phyloP scores from a whole-genome alignment of 208 protist genomes.

The Acanthamoeba royreba region DNA sequence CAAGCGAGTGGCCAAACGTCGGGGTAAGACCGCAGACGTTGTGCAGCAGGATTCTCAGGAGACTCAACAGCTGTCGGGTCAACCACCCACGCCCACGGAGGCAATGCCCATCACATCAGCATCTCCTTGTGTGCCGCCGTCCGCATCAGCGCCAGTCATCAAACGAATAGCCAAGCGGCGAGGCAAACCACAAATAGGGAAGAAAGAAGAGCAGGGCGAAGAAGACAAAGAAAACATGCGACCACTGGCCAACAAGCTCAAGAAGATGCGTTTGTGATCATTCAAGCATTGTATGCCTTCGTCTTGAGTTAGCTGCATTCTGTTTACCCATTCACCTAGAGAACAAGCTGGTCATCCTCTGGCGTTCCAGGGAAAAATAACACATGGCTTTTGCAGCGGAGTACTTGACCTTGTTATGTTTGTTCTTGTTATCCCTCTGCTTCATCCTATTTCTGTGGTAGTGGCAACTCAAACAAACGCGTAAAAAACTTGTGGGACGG shows the following conservation, averaged over 20 bases:
- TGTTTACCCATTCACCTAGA: too few species aligned
- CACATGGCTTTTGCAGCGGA: too few species aligned
- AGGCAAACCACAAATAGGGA: neutral
- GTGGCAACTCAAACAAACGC: too few species aligned
- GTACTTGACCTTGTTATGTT: too few species aligned
- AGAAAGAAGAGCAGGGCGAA: neutral
- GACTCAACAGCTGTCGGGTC: neutral
- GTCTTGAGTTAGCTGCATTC: too few species aligned
- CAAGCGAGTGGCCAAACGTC: neutral
- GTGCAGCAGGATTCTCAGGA: too few species aligned
- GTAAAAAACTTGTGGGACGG: too few species aligned
- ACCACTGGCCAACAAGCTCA: neutral
- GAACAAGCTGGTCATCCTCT: too few species aligned
- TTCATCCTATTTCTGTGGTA: too few species aligned
- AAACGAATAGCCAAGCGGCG: neutral
- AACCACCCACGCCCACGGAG: neutral
- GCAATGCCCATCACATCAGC: neutral
- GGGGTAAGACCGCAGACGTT: neutral
- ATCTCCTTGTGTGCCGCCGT: neutral
- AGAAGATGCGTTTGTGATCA: neutral
- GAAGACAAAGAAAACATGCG: neutral
- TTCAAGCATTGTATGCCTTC: too few species aligned
- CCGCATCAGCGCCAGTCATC: neutral
- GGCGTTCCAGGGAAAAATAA: too few species aligned
- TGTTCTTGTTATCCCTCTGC: too few species aligned